These are phyloP conservation scores for Cenococcum geophilum DNA, from an alignment of 495 filamentous ascomycete genomes.

Conservation along the genomic window DNA sequence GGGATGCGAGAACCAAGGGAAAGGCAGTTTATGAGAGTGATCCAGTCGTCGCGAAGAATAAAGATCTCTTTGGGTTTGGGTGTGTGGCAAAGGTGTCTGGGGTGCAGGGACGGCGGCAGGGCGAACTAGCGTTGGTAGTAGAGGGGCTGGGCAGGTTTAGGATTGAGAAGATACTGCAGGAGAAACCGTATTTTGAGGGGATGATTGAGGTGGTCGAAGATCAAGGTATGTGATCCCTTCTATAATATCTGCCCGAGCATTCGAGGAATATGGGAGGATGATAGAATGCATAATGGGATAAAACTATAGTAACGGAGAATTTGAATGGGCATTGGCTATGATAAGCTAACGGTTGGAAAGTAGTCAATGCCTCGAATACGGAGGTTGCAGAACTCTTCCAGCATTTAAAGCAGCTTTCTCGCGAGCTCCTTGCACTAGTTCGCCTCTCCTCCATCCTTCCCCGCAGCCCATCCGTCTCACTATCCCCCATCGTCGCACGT, in stretches of 20 bases:
- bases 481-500: slow-evolving; percentile 78
- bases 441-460: slow-evolving; percentile 71
- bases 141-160: slow-evolving; percentile 75
- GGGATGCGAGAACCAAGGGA: slow-evolving; percentile 38
- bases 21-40: slow-evolving; percentile 45
- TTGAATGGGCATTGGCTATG: background rate
- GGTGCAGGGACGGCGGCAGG: slow-evolving; percentile 70
- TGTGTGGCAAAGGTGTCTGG: slow-evolving; percentile 76
- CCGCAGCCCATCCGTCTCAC: slow-evolving; percentile 48
- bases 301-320: too few relatives aligned
- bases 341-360: slow-evolving; percentile 5
- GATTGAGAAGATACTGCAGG: slow-evolving; percentile 65
- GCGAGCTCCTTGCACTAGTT: slow-evolving; percentile 73
- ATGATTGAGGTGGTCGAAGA: slow-evolving; percentile 61
- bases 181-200: slow-evolving; percentile 81
- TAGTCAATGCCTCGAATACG: slow-evolving; percentile 44
- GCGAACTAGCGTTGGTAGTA: slow-evolving; percentile 74
- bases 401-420: slow-evolving; percentile 71
- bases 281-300: background rate
- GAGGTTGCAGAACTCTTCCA: slow-evolving; percentile 64
- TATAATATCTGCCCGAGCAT: slow-evolving; percentile 4
- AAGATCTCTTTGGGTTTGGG: slow-evolving; percentile 70
- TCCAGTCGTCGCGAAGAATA: slow-evolving; percentile 56
- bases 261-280: background rate
- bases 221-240: slow-evolving; percentile 40